Conservation (phyloP, 176 grass and related monocot genomes). For the Oryza brachyantha region DNA sequence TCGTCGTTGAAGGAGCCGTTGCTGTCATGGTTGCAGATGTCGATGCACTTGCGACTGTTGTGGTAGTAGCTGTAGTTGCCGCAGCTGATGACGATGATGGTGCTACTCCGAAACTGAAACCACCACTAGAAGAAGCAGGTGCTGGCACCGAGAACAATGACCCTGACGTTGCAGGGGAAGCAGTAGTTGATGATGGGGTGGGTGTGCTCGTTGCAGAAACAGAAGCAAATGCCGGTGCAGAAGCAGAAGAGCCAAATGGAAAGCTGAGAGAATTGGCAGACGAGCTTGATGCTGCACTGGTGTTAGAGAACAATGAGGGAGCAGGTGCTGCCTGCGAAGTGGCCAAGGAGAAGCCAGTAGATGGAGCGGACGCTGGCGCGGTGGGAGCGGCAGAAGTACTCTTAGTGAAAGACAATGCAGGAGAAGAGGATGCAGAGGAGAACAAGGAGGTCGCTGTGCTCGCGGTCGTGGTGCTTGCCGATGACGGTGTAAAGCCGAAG, state of each 20-base stretch:
- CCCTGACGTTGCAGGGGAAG: slow-evolving; percentile 40
- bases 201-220: slow-evolving; percentile 32
- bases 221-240: slow-evolving; percentile 34
- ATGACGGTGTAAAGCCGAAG: slow-evolving; percentile 30
- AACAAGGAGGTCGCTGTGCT: slow-evolving; percentile 37
- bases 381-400: slow-evolving; percentile 29
- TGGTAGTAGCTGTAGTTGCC: slow-evolving; percentile 36
- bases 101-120: slow-evolving; percentile 42
- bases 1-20: slow-evolving; percentile 25
- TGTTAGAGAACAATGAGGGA: slow-evolving; percentile 37
- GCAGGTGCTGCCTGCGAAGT: slow-evolving; percentile 50
- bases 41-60: slow-evolving; percentile 42
- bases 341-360: slow-evolving; percentile 49
- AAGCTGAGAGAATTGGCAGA: slow-evolving; percentile 35
- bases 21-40: slow-evolving; percentile 36
- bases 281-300: slow-evolving; percentile 29
- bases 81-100: slow-evolving; percentile 43
- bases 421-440: slow-evolving; percentile 28
- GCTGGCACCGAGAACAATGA: slow-evolving; percentile 47
- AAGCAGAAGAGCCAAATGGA: slow-evolving; percentile 40
- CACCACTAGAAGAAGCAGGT: slow-evolving; percentile 29
- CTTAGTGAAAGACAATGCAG: slow-evolving; percentile 40
- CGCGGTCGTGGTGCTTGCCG: slow-evolving; percentile 12
- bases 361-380: slow-evolving; percentile 25
- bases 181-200: slow-evolving; percentile 7